These are phyloP conservation scores for Alternaria tenuissima DNA, from an alignment of 2,329 filamentous ascomycete species.

Conservation along the genomic window DNA sequence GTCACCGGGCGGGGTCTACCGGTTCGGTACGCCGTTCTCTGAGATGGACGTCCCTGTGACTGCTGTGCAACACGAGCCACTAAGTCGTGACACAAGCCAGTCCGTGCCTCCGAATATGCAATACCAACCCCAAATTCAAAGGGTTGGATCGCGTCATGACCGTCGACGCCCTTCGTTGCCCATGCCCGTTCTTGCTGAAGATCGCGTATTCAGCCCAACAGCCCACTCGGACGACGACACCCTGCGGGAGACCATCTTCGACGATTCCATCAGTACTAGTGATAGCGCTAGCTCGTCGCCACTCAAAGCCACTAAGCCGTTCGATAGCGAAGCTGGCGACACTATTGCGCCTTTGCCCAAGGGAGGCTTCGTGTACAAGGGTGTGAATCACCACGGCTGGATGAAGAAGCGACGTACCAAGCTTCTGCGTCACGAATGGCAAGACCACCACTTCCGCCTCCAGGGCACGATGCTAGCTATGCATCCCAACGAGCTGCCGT, in stretches of 20 bases:
- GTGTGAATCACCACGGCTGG: conserved; percentile 78
- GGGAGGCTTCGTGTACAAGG: conserved; percentile 51
- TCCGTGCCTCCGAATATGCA: conserved; percentile 95
- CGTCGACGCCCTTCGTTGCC: conserved; percentile 72
- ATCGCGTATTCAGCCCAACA: conserved; percentile 57
- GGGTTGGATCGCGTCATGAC: conserved; percentile 55
- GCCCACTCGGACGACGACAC: conserved; percentile 47
- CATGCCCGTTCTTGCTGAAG: conserved; percentile 75
- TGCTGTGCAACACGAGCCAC: conserved; percentile 72
- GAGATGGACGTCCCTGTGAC: conserved; percentile 90
- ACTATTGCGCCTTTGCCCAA: conserved; percentile 45
- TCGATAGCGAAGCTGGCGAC: conserved; percentile 29
- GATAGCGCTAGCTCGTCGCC: conserved; percentile 46
- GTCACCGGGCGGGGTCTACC: conserved; percentile 71
- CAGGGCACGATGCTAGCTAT: conserved; percentile 69
- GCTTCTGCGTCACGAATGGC: conserved; percentile 92
- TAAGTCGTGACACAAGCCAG: conserved; percentile 82
- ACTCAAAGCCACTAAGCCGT: conserved; percentile 37
- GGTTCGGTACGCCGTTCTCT: conserved; percentile 86
- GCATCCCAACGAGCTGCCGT: conserved; percentile 64
- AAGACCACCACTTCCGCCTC: conserved; percentile 89
- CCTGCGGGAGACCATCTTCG: conserved; percentile 46
- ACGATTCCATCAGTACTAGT: conserved; percentile 21
- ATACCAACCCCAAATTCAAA: conserved; percentile 65
- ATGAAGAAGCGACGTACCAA: conserved; percentile 95